A percentile compares a stretch with the other conserved stretches of the same genome.
phyloP scores from a whole-genome alignment of 2,329 filamentous ascomycete species.

The Ascochyta clinopodiicola region DNA sequence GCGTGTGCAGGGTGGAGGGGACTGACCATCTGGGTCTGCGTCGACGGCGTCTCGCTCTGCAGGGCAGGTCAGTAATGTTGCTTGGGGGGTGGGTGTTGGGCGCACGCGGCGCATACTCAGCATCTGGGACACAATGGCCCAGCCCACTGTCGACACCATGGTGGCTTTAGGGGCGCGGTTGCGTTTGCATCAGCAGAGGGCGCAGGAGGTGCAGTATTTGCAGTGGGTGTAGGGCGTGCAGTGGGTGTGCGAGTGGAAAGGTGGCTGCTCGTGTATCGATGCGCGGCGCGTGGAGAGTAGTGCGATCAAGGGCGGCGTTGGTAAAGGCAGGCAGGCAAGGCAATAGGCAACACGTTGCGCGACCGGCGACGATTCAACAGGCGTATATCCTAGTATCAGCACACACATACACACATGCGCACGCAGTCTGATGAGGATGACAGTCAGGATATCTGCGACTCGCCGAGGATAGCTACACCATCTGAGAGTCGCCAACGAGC shows the following conservation, averaged over 20 bases:
- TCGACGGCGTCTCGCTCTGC: conserved; percentile 55
- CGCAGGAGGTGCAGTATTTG: not conserved
- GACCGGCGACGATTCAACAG: conserved; percentile 9
- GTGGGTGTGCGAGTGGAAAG: conserved; percentile 5
- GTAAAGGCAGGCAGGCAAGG: not conserved
- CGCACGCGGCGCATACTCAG: conserved; percentile 44
- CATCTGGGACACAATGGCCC: conserved; percentile 45
- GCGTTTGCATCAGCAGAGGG: conserved; percentile 36
- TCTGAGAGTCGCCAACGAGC: too few species aligned
- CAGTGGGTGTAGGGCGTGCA: not conserved
- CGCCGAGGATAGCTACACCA: not conserved
- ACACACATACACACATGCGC: conserved; percentile 4
- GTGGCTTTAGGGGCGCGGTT: conserved; percentile 33
- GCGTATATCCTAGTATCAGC: not conserved
- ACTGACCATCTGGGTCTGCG: conserved; percentile 55
- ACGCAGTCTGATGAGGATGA: not conserved
- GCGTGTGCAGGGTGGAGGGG: conserved; percentile 17
- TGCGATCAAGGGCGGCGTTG: conserved; percentile 12
- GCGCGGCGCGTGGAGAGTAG: not conserved
- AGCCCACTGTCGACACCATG: conserved; percentile 49
- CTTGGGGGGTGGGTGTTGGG: not conserved
- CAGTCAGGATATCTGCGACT: not conserved
- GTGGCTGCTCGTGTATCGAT: conserved; percentile 20
- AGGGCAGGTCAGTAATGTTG: conserved; percentile 30
- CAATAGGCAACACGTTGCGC: conserved; percentile 32